Evolutionary conservation across 768 basidiomycete genomes (phyloP).

Genomic region (Mycena leptocephala): DNA sequence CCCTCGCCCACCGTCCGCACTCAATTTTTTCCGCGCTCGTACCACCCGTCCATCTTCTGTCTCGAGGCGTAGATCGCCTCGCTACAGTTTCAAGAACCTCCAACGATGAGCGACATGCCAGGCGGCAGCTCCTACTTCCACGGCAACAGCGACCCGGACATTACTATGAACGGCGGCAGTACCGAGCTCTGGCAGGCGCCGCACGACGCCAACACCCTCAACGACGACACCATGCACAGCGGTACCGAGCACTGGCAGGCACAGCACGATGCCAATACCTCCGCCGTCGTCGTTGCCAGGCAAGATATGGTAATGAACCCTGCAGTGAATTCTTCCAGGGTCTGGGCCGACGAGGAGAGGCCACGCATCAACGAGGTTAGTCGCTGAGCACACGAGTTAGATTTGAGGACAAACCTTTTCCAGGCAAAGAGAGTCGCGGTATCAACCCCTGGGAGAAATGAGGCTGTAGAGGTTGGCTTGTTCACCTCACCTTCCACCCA

Average conservation of each 20-base stretch:
- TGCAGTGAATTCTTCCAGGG: not conserved
- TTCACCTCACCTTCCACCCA: not conserved
- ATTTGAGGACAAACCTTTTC: not conserved
- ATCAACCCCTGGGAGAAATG: not conserved
- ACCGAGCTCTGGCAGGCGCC: no score
- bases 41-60: not conserved
- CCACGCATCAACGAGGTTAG: not conserved
- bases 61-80: conserved; percentile 6
- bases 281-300: no score
- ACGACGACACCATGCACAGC: no score
- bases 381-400: not conserved
- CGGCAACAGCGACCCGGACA: not conserved
- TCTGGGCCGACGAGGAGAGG: not conserved
- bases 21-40: not conserved
- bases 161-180: not conserved
- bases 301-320: not conserved
- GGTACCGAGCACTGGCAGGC: no score
- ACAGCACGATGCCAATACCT: not conserved
- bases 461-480: not conserved
- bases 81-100: not conserved
- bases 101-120: conserved; percentile 4
- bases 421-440: not conserved
- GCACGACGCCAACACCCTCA: no score
- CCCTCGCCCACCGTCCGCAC: not conserved
- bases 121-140: not conserved